Evolutionary conservation across 1,139 yeast genomes (phyloP).

Genomic region (Nakaseomyces kungkrabaensis): DNA sequence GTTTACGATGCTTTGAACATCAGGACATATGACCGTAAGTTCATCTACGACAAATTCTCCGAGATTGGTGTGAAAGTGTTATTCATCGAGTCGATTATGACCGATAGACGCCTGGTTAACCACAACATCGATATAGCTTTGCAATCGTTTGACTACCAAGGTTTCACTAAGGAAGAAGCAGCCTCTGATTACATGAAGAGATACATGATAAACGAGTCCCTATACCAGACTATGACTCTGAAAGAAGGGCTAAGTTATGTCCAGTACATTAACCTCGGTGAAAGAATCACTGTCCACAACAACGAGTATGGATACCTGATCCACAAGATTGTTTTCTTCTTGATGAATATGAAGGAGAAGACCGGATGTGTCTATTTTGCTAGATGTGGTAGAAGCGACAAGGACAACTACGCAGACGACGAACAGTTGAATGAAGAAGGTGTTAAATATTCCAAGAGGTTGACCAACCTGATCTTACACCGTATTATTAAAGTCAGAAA

Average conservation of each 20-base stretch:
- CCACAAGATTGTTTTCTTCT: conserved; percentile 78
- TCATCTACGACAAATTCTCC: conserved; percentile 45
- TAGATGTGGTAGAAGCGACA: conserved; percentile 57
- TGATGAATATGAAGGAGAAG: conserved; percentile 77
- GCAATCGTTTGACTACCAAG: conserved; percentile 77
- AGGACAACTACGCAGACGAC: conserved; percentile 39
- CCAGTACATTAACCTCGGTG: conserved; percentile 67
- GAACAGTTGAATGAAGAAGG: conserved; percentile 61
- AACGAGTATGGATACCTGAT: conserved; percentile 80
- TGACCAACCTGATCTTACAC: conserved; percentile 37
- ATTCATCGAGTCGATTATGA: conserved; percentile 81
- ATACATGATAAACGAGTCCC: conserved; percentile 41
- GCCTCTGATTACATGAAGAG: conserved; percentile 49
- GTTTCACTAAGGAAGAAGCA: conserved; percentile 60
- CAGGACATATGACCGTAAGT: conserved; percentile 53
- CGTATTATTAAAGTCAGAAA: conserved; percentile 25
- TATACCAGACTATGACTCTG: conserved; percentile 31
- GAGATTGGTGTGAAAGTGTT: conserved; percentile 60
- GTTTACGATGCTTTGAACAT: conserved; percentile 95
- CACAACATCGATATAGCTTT: conserved; percentile 80
- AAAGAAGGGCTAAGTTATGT: conserved; percentile 12
- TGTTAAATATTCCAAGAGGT: conserved; percentile 37
- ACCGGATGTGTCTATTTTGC: conserved; percentile 63
- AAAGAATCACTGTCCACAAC: conserved; percentile 58
- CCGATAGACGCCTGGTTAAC: conserved; percentile 58